Conservation (phyloP, 441 rosid genomes). For the Euphorbia celastroides region DNA sequence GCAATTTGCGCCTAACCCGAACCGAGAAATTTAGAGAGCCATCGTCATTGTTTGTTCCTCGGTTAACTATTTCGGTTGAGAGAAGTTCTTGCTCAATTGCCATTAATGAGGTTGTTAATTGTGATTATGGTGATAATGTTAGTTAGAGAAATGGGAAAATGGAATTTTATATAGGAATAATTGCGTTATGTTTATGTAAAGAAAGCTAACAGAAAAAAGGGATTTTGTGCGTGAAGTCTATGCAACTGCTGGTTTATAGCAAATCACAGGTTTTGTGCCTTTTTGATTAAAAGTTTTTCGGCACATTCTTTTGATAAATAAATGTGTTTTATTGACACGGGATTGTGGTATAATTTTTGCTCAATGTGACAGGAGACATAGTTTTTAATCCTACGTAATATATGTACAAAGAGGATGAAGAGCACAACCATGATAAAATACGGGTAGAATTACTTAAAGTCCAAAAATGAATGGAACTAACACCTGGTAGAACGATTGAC, state of each 20-base stretch:
- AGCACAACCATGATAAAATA: too few species aligned
- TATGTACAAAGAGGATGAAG: too few species aligned
- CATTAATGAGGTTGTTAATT: neutral
- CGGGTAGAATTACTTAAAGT: too few species aligned
- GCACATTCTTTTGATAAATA: neutral
- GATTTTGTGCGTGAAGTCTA: constrained; percentile 21
- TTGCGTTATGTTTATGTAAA: constrained; percentile 13
- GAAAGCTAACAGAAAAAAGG: constrained; percentile 14
- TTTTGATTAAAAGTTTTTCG: neutral
- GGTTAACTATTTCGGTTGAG: constrained; percentile 48
- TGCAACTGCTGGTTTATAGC: constrained; percentile 22
- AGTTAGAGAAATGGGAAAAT: too few species aligned
- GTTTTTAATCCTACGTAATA: too few species aligned
- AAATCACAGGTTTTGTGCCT: constrained; percentile 12
- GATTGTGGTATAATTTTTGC: too few species aligned
- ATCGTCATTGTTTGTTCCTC: constrained; percentile 32
- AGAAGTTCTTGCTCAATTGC: constrained; percentile 31
- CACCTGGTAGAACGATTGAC: too few species aligned
- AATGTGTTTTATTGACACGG: too few species aligned
- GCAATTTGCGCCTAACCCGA: constrained; percentile 34
- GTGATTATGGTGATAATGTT: too few species aligned
- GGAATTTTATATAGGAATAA: neutral
- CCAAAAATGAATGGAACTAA: too few species aligned
- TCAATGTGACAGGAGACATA: too few species aligned
- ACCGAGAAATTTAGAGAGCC: constrained; percentile 41